A percentile compares a stretch with the other conserved stretches of the same genome.
phyloP scores from a whole-genome alignment of 768 basidiomycete species.

The Fistulinella prunicolor region DNA sequence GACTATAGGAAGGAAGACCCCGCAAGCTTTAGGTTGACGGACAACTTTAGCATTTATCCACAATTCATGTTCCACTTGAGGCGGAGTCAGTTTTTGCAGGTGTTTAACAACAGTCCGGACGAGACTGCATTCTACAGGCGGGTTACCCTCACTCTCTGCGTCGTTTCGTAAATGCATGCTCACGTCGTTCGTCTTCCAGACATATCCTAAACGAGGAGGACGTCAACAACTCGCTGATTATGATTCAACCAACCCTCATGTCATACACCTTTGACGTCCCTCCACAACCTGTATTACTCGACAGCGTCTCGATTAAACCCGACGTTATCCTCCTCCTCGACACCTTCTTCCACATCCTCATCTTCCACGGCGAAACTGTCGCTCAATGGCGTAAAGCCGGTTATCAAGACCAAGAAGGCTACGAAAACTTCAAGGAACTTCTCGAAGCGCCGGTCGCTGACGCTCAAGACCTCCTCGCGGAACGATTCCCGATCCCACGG shows the following conservation, averaged over 20 bases:
- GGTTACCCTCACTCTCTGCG: constrained; percentile 18
- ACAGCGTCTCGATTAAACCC: constrained; percentile 96
- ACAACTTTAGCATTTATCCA: constrained; percentile 98
- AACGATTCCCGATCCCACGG: constrained; percentile 95
- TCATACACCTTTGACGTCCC: constrained; percentile 92
- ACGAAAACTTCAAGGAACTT: constrained; percentile 97
- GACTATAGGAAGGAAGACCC: constrained; percentile 99
- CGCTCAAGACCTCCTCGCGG: constrained; percentile 94
- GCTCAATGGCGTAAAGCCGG: constrained; percentile 98
- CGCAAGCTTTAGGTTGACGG: constrained; percentile 84
- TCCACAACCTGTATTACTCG: constrained; percentile 92
- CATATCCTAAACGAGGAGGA: constrained; percentile 96
- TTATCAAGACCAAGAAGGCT: constrained; percentile 98
- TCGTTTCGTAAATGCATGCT: not conserved
- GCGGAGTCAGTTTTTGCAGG: constrained; percentile 96
- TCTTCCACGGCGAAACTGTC: constrained; percentile 97
- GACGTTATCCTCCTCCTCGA: constrained; percentile 96
- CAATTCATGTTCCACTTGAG: constrained; percentile 99
- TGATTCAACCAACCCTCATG: constrained; percentile 99
- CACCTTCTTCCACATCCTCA: constrained; percentile 99
- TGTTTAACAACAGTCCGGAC: constrained; percentile 99
- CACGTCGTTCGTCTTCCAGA: constrained; percentile 38
- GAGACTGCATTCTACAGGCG: constrained; percentile 98
- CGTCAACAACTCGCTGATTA: constrained; percentile 98
- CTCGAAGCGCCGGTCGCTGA: constrained; percentile 83